Percentiles rank a stretch among this genome's conserved stretches.
phyloP scores from a whole-genome alignment of 192 early-diverging fungal genomes.

The Diversispora epigaea region DNA sequence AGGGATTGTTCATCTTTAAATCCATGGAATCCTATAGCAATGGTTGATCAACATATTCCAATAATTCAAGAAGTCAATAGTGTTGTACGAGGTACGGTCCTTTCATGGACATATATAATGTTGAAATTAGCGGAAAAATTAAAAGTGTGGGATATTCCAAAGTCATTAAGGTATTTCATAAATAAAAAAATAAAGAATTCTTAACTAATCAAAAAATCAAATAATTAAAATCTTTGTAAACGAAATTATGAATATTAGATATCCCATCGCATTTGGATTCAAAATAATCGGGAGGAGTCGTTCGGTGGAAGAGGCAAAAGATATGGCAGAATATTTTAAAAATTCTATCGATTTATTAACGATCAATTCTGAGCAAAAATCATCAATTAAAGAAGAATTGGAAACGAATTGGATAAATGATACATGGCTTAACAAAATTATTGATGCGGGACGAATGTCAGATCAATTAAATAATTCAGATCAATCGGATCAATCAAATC shows the following conservation, averaged over 20 bases:
- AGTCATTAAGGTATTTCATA: not conserved
- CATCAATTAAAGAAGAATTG: not conserved
- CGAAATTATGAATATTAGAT: not conserved
- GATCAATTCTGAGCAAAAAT: not conserved
- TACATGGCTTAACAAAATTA: not conserved
- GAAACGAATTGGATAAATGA: constrained; percentile 10
- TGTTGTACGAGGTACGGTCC: not conserved
- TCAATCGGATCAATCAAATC: too few relatives aligned
- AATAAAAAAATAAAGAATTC: not conserved
- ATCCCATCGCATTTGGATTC: constrained; percentile 13
- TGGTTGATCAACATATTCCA: constrained; percentile 15
- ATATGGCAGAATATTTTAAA: not conserved
- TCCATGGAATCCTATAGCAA: constrained; percentile 14
- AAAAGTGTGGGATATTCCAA: not conserved
- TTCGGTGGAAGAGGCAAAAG: not conserved
- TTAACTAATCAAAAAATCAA: not conserved
- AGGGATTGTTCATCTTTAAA: not conserved
- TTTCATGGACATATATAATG: constrained; percentile 21
- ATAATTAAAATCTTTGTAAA: not conserved
- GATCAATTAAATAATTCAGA: too few relatives aligned
- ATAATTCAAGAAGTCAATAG: not conserved
- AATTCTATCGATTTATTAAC: not conserved
- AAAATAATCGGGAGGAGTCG: constrained; percentile 14
- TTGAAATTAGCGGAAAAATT: constrained; percentile 10
- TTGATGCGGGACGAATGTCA: not conserved